Evolutionary conservation across 208 protist species (phyloP).

Genomic region (Endotrypanum monterogeii): DNA sequence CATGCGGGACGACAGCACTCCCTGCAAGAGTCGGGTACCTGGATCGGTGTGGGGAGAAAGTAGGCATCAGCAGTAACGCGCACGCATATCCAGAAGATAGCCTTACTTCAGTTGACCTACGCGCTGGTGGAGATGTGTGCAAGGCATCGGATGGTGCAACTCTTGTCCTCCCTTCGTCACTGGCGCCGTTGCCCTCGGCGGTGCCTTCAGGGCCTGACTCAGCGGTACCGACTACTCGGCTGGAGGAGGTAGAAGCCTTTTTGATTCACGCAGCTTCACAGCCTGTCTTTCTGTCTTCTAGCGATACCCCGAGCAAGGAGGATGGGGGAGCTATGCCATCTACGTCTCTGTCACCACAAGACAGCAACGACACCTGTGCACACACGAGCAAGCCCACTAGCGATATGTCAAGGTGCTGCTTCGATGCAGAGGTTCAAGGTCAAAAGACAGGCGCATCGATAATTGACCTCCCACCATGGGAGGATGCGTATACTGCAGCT

Average conservation of each 20-base stretch:
- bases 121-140: background rate
- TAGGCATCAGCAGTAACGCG: background rate
- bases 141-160: background rate
- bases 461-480: conserved; percentile 17
- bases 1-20: background rate
- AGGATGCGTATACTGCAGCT: conserved; percentile 21
- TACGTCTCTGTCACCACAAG: background rate
- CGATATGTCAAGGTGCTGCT: background rate
- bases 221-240: background rate
- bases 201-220: background rate
- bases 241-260: conserved; percentile 24
- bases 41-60: background rate
- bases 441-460: background rate
- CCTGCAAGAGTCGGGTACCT: background rate
- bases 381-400: background rate
- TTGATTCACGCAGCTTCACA: conserved; percentile 16
- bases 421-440: no score
- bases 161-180: background rate
- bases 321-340: background rate
- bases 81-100: background rate
- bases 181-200: background rate
- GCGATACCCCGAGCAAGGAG: background rate
- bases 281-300: background rate
- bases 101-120: background rate
- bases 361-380: background rate